Evolutionary conservation across 1,139 yeast species (phyloP).

Genomic region (Schwanniomyces etchellsii): DNA sequence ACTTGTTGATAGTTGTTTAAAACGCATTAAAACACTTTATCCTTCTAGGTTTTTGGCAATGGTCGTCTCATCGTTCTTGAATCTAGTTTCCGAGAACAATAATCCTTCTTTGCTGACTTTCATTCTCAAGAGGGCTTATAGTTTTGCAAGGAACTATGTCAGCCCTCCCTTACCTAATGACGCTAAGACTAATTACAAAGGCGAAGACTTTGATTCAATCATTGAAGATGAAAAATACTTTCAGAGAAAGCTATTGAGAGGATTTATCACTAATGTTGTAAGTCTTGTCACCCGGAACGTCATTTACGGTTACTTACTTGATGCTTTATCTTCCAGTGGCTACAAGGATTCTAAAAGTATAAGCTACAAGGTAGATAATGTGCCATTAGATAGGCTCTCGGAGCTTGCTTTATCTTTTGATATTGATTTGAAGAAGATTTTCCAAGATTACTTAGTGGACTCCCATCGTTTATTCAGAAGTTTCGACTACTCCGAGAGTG

Average conservation of each 20-base stretch:
- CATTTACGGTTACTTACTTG: conserved; percentile 18
- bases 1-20: conserved; percentile 47
- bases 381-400: conserved; percentile 37
- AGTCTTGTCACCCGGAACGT: conserved; percentile 28
- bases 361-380: conserved; percentile 8
- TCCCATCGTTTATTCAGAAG: conserved; percentile 21
- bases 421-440: conserved; percentile 41
- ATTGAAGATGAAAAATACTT: conserved; percentile 49
- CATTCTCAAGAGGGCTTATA: conserved; percentile 53
- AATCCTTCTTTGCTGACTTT: conserved; percentile 20
- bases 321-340: conserved; percentile 9
- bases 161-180: conserved; percentile 40
- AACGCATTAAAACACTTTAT: conserved; percentile 53
- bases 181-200: conserved; percentile 20
- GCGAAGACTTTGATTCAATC: conserved; percentile 34
- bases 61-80: conserved; percentile 52
- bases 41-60: conserved; percentile 77
- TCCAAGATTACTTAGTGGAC: conserved; percentile 27
- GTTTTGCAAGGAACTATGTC: conserved; percentile 61
- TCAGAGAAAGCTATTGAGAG: conserved; percentile 40
- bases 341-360: conserved; percentile 12
- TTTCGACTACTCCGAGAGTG: conserved; percentile 16
- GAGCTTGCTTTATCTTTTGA: conserved; percentile 61
- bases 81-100: conserved; percentile 22
- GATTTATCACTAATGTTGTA: conserved; percentile 40